Evolutionary conservation across 345 rosid species (phyloP).

Genomic region (Eucalyptus regnans): DNA sequence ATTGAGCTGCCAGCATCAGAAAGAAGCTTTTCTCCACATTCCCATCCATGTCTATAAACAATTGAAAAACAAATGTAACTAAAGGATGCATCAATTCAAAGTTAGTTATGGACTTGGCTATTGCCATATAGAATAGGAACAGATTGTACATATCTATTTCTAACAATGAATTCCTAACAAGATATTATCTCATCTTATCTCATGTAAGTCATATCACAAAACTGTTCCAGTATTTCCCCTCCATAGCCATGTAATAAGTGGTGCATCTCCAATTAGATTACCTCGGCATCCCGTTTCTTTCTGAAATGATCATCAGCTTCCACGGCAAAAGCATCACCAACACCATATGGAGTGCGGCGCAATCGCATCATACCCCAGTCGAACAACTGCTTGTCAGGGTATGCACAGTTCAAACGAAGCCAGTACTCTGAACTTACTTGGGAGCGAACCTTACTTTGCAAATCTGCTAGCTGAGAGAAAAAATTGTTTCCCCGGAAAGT

Average conservation of each 20-base stretch:
- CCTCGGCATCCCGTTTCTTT: conserved; percentile 97
- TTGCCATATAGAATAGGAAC: background rate
- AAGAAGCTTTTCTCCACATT: background rate
- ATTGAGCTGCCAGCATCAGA: background rate
- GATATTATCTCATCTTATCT: background rate
- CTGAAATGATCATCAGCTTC: conserved; percentile 89
- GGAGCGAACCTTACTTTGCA: conserved; percentile 70
- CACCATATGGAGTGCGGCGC: conserved; percentile 67
- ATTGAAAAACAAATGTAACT: background rate
- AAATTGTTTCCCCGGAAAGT: background rate
- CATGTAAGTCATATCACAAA: background rate
- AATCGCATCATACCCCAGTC: conserved; percentile 97
- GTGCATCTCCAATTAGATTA: conserved; percentile 1
- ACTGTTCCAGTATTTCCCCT: background rate
- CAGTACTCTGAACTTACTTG: conserved; percentile 82
- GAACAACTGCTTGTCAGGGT: conserved; percentile 60
- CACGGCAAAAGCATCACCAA: conserved; percentile 80
- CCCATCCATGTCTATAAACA: background rate
- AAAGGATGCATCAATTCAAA: background rate
- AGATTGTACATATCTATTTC: background rate
- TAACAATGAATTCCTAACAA: background rate
- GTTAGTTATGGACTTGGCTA: background rate
- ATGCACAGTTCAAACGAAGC: conserved; percentile 65
- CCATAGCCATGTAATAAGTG: background rate
- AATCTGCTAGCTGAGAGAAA: conserved; percentile 61